Evolutionary conservation across 1,284 basidiomycete genomes (phyloP).

Genomic region (Rhodotorula sp.): DNA sequence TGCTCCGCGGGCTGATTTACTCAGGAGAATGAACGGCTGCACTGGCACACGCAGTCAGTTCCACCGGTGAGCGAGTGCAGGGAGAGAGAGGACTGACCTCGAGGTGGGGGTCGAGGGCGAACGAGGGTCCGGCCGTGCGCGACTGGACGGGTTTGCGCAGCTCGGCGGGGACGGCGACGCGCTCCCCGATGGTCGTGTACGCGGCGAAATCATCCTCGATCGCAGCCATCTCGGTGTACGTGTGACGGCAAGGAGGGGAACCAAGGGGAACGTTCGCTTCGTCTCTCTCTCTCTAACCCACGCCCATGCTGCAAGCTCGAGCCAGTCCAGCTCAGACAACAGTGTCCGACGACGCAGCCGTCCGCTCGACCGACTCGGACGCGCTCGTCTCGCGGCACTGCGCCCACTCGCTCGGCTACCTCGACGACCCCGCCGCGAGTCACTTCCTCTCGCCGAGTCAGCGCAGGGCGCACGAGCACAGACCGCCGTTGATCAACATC

Average conservation of each 20-base stretch:
- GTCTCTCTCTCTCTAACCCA: background rate
- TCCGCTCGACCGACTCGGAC: constrained; percentile 70
- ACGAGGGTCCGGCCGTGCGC: constrained; percentile 22
- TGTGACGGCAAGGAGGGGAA: background rate
- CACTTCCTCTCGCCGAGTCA: constrained; percentile 64
- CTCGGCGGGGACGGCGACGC: constrained; percentile 4
- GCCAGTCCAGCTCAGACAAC: background rate
- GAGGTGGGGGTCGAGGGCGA: constrained; percentile 27
- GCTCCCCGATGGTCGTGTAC: constrained; percentile 34
- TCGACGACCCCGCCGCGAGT: constrained; percentile 68
- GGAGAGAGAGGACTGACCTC: constrained; percentile 21
- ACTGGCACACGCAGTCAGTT: too few species aligned
- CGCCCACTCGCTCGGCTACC: constrained; percentile 71
- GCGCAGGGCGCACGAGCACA: constrained; percentile 52
- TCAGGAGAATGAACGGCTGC: constrained; percentile 81
- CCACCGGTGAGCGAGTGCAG: too few species aligned
- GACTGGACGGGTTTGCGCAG: constrained; percentile 1
- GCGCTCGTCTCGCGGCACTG: constrained; percentile 75
- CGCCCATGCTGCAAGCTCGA: background rate
- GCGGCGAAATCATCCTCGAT: constrained; percentile 32
- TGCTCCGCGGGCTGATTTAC: constrained; percentile 83
- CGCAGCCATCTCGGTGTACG: background rate
- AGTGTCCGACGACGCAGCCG: constrained; percentile 52
- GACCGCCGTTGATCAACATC: constrained; percentile 81
- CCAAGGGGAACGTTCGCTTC: background rate